phyloP scores from a whole-genome alignment of 768 basidiomycete species.

The Agaricus sinodeliciosus region DNA sequence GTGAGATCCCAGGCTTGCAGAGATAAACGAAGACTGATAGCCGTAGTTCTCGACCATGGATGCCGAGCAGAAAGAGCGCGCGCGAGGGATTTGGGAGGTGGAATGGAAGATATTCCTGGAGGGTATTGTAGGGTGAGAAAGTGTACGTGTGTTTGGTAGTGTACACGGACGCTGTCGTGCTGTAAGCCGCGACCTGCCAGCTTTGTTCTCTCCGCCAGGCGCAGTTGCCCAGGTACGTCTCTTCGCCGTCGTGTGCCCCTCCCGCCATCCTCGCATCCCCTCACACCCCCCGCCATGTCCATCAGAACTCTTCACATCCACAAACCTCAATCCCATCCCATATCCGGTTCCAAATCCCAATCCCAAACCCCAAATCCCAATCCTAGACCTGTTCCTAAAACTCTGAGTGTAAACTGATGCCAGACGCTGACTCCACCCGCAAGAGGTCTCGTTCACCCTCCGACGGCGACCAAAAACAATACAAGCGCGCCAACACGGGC shows the following conservation, averaged over 20 bases:
- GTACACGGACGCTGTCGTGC: slow-evolving; percentile 8
- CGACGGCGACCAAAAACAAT: slow-evolving; percentile 72
- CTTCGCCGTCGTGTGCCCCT: slow-evolving; percentile 15
- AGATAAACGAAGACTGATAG: background rate
- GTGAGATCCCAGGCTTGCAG: slow-evolving; percentile 23
- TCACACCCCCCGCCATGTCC: slow-evolving; percentile 48
- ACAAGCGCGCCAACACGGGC: slow-evolving; percentile 84
- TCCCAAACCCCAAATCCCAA: slow-evolving; percentile 30
- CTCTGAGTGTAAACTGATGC: slow-evolving; percentile 50
- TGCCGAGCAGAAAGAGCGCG: slow-evolving; percentile 35
- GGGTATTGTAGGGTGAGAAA: slow-evolving; percentile 16
- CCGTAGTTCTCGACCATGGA: slow-evolving; percentile 48
- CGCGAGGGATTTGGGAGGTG: slow-evolving; percentile 37
- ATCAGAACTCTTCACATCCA: slow-evolving; percentile 38
- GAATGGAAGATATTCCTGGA: slow-evolving; percentile 43
- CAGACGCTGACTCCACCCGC: slow-evolving; percentile 80
- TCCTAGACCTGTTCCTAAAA: slow-evolving; percentile 24
- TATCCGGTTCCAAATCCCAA: slow-evolving; percentile 34
- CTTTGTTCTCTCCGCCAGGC: slow-evolving; percentile 9
- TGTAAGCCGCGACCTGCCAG: slow-evolving; percentile 7
- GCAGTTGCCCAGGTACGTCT: slow-evolving; percentile 23
- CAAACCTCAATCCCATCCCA: slow-evolving; percentile 25
- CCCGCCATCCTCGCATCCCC: slow-evolving; percentile 53
- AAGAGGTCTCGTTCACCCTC: slow-evolving; percentile 86
- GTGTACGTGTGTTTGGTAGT: slow-evolving; percentile 23